Conservation (phyloP, 352 stramenopile species). For the Globisporangium nunn region DNA sequence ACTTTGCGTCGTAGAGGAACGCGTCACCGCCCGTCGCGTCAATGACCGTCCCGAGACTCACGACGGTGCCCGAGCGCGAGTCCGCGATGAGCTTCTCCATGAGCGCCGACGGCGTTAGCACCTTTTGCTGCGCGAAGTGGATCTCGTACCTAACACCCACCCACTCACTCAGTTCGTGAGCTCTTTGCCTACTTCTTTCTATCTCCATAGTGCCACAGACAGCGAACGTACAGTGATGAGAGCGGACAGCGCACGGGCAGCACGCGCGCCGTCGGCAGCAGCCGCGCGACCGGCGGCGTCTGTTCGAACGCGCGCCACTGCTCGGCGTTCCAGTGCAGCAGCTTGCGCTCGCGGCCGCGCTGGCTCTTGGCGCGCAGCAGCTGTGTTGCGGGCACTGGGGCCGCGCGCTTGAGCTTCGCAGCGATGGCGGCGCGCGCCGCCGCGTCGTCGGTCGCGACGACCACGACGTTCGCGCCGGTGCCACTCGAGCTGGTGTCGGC, state of each 20-base stretch:
- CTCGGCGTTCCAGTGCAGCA: conserved; percentile 56
- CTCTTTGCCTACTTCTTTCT: too few relatives aligned
- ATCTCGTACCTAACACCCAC: conserved; percentile 62
- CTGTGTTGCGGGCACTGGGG: conserved; percentile 5
- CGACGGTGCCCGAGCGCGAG: conserved; percentile 43
- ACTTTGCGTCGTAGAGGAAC: conserved; percentile 77
- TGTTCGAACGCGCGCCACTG: conserved; percentile 65
- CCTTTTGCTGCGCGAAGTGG: conserved; percentile 54
- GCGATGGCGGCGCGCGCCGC: conserved; percentile 14
- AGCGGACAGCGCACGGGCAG: conserved; percentile 76
- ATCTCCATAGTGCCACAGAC: too few relatives aligned
- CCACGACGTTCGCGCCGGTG: not conserved
- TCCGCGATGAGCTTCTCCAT: conserved; percentile 81
- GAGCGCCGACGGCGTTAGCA: conserved; percentile 55
- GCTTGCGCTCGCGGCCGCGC: conserved; percentile 29
- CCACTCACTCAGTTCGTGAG: not conserved
- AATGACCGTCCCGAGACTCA: conserved; percentile 73
- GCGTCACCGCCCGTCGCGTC: conserved; percentile 62
- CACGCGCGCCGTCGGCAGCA: conserved; percentile 46
- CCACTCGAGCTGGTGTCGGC: not conserved
- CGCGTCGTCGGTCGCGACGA: conserved; percentile 10
- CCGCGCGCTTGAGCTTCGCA: conserved; percentile 15
- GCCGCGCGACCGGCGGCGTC: conserved; percentile 40
- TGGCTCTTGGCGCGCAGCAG: conserved; percentile 7
- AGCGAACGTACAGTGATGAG: conserved; percentile 54